Evolutionary conservation across 768 basidiomycete species (phyloP).

Genomic region (Pleurotus pulmonarius): DNA sequence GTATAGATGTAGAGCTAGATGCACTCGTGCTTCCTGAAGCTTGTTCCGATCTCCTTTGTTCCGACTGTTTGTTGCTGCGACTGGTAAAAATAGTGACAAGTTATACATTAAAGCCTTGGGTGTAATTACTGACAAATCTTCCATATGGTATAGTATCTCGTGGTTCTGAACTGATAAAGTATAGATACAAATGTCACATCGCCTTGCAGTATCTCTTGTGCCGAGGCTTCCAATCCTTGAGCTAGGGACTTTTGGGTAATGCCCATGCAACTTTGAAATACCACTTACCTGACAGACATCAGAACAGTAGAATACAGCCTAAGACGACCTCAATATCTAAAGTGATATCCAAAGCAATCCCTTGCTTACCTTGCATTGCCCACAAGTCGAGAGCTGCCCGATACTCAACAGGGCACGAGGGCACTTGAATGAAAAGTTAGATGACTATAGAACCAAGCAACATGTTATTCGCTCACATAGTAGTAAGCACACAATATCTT

Average conservation of each 20-base stretch:
- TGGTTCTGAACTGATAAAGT: too few relatives aligned
- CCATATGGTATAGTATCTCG: too few relatives aligned
- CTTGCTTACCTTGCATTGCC: constrained; percentile 21
- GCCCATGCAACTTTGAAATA: not conserved
- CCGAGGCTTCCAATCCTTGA: constrained; percentile 7
- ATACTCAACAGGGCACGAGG: constrained; percentile 12
- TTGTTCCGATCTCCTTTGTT: too few relatives aligned
- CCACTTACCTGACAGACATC: constrained; percentile 8
- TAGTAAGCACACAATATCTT: constrained; percentile 12
- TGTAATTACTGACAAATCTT: too few relatives aligned
- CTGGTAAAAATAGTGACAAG: too few relatives aligned
- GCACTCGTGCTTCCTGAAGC: too few relatives aligned
- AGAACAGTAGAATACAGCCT: constrained; percentile 10
- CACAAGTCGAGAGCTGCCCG: constrained; percentile 19
- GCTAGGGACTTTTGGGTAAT: not conserved
- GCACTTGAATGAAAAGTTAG: constrained; percentile 18
- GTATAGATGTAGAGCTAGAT: too few relatives aligned
- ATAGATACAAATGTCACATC: too few relatives aligned
- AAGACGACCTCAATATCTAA: not conserved
- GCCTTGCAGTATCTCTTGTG: constrained; percentile 6
- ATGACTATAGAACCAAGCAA: not conserved
- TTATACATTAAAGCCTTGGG: too few relatives aligned
- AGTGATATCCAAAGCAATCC: not conserved
- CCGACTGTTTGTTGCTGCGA: too few relatives aligned
- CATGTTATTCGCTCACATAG: not conserved